Base-by-base conservation (phyloP, 2,329 filamentous ascomycete species). In the Pseudonectria buxi region DNA sequence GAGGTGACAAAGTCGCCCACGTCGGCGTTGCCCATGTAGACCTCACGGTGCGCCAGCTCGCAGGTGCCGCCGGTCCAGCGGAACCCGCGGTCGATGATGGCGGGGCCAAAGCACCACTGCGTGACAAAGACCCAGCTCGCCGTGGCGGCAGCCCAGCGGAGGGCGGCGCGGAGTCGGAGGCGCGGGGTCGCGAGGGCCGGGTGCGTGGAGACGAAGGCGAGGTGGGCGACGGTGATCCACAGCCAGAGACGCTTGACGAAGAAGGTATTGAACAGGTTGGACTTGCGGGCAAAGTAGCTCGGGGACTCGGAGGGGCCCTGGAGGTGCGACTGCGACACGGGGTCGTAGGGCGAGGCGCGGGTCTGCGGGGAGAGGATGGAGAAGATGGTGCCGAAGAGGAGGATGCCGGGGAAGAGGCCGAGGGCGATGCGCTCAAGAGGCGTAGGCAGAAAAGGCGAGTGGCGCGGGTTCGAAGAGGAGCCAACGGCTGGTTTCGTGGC, bases 201-300 rank as follows among this genome's bases (percentile, higher is more conserved):
- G 54, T 94, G 83, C 15, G 78, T 80, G 28, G 80, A 59, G 6
- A 85, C 59, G 42, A 95, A 86, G 12, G 76, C 60, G 24, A 74
- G 62, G 53, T 95, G 89, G 1, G 86, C 81, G 9, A 76, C 57
- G 0, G 85, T 88, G 22, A 86, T 80, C 92, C 92, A 98, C 32
- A 81, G 75, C 92, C 92, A 98, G 42, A 90, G 90, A 35, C 85
- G 72, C 70, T 98, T 98, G 54, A 98, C 92, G 56, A 96, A 98
- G 52, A 88, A 75, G 30, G 84, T 62, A 58, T 98, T 98, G 74
- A 96, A 84, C 34, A 95, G 51, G 65, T 98, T 98, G 59, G 79
- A 74, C 64, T 98, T 98, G 51, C 83, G 83, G 30, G 92, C 90
- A 59, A 98, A 98, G 69, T 96, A 98, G 57, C 74, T 82, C 3